Evolutionary conservation across 2,329 filamentous ascomycete species (phyloP).

Genomic region (Scedosporium dehoogii): DNA sequence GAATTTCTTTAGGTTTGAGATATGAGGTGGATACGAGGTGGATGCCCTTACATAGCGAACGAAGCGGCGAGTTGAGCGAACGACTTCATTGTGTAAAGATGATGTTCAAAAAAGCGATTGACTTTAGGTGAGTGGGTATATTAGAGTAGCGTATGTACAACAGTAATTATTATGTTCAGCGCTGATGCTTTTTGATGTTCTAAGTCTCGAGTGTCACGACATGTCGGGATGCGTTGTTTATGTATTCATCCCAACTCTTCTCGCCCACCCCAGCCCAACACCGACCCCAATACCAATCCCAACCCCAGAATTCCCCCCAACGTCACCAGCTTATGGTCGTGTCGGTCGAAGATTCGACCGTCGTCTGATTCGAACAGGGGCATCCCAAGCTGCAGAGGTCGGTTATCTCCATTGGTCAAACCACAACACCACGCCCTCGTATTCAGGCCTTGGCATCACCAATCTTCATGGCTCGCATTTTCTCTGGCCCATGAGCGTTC

Average conservation of each 20-base stretch:
- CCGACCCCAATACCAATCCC: no score
- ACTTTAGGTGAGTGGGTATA: background rate
- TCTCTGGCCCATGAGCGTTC: no score
- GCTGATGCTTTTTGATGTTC: background rate
- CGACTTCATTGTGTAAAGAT: constrained; percentile 1
- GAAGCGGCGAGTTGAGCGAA: background rate
- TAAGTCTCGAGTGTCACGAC: background rate
- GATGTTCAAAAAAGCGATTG: background rate
- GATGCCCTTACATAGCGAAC: background rate
- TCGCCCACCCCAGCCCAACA: background rate
- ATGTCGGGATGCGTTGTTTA: background rate
- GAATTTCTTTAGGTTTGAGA: no score
- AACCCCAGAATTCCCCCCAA: background rate
- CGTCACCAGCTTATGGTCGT: background rate
- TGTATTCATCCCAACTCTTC: background rate
- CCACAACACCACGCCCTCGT: background rate
- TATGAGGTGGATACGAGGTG: background rate
- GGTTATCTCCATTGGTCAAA: constrained; percentile 1
- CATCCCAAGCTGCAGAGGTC: background rate
- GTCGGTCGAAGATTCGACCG: constrained; percentile 2
- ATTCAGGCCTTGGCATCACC: constrained; percentile 5
- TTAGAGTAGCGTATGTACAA: background rate
- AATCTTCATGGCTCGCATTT: background rate
- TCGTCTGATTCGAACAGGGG: background rate
- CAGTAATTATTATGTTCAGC: background rate